Conservation (phyloP, 306 rosid species). For the Vigna hirtella region DNA sequence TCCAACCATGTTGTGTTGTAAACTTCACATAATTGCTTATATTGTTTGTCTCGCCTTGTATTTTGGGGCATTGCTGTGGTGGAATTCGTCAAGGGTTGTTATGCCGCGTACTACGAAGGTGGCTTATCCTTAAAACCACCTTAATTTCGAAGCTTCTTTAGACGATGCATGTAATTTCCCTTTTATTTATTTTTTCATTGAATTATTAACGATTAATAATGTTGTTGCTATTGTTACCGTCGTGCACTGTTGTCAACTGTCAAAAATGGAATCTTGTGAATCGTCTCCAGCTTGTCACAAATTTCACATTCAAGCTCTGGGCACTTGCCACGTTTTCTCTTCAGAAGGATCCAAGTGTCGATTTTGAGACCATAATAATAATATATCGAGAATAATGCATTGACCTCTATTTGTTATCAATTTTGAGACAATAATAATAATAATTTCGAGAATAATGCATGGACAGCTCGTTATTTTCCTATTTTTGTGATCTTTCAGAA, state of each 20-base stretch:
- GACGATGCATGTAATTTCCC: neutral
- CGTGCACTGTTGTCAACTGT: neutral
- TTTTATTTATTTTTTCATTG: neutral
- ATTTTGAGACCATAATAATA: no score
- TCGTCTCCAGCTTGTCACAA: neutral
- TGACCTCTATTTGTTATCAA: no score
- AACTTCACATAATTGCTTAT: neutral
- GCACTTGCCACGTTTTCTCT: neutral
- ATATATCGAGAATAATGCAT: no score
- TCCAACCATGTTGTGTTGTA: slow-evolving; percentile 2
- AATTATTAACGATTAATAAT: neutral
- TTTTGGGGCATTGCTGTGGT: slow-evolving; percentile 15
- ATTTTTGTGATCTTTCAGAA: no score
- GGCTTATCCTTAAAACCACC: neutral
- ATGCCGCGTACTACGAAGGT: neutral
- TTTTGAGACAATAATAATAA: no score
- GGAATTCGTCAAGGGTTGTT: slow-evolving; percentile 43
- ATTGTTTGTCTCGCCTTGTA: neutral
- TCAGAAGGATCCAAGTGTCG: neutral
- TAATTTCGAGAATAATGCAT: no score
- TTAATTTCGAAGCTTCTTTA: neutral
- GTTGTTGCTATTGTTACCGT: neutral
- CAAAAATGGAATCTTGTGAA: neutral
- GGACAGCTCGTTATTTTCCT: no score
- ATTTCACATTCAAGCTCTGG: neutral